These are phyloP conservation scores for Cercospora zeina DNA, from an alignment of 2,329 filamentous ascomycete genomes.

Conservation along the genomic window DNA sequence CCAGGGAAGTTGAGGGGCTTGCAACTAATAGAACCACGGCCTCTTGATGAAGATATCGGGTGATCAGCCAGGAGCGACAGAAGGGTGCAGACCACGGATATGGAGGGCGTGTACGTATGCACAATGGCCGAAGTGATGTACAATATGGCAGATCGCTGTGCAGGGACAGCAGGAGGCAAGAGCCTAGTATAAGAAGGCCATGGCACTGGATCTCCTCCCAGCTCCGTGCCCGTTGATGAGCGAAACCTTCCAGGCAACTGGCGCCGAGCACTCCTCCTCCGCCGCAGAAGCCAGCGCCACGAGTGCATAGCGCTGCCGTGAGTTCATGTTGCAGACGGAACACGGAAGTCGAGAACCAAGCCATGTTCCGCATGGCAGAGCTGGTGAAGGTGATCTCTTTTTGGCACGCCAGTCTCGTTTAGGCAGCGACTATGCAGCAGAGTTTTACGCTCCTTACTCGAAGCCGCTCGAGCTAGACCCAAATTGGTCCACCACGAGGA, in stretches of 20 bases:
- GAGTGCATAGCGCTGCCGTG: constrained; percentile 14
- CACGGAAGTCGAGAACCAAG: constrained; percentile 20
- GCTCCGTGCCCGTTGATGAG: constrained; percentile 4
- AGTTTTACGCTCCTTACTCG: constrained; percentile 12
- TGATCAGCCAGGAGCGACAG: not conserved
- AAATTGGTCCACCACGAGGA: not conserved
- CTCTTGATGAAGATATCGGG: not conserved
- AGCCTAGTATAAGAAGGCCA: constrained; percentile 19
- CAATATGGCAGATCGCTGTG: not conserved
- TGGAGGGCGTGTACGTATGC: constrained; percentile 28
- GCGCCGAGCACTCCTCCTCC: constrained; percentile 13
- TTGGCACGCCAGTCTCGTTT: constrained; percentile 3
- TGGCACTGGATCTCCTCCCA: constrained; percentile 3
- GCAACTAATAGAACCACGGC: not conserved
- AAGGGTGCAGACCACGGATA: not conserved
- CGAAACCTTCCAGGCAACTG: constrained; percentile 15
- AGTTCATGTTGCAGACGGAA: constrained; percentile 19
- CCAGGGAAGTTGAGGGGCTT: not conserved
- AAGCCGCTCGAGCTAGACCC: not conserved
- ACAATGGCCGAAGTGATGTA: constrained; percentile 23
- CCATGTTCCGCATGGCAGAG: constrained; percentile 13
- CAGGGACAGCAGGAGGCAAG: constrained; percentile 8
- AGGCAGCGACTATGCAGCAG: not conserved
- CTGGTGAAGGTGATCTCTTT: constrained; percentile 5
- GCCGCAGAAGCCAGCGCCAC: constrained; percentile 18